A percentile compares a stretch with the other conserved stretches of the same genome.
Conservation (phyloP, 2,329 filamentous ascomycete genomes). For the Karstenula rhodostoma region DNA sequence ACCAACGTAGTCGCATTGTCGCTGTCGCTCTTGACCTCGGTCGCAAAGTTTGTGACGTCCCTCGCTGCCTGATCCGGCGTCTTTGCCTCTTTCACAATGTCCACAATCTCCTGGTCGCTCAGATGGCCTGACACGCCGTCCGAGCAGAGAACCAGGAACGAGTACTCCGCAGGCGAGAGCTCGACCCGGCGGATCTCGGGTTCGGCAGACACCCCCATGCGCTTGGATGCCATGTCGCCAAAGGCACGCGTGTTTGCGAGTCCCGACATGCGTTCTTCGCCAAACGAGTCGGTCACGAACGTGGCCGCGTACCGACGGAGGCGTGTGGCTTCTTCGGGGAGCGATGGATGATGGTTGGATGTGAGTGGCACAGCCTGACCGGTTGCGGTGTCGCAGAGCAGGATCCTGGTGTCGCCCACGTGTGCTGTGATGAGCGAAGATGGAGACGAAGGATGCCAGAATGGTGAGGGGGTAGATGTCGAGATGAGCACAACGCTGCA, state of each 20-base stretch:
- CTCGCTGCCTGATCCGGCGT: slow-evolving; percentile 87
- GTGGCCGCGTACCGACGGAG: slow-evolving; percentile 85
- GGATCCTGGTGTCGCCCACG: slow-evolving; percentile 89
- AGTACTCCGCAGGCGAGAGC: slow-evolving; percentile 82
- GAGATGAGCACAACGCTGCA: slow-evolving; percentile 90
- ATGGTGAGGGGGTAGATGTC: slow-evolving; percentile 88
- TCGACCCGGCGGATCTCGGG: slow-evolving; percentile 85
- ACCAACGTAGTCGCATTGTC: slow-evolving; percentile 72
- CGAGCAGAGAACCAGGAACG: slow-evolving; percentile 85
- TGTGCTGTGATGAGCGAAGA: slow-evolving; percentile 87
- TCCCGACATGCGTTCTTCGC: slow-evolving; percentile 92
- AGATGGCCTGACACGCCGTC: slow-evolving; percentile 90
- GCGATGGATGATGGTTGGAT: slow-evolving; percentile 90
- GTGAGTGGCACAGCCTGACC: slow-evolving; percentile 83
- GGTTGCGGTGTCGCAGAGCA: slow-evolving; percentile 86
- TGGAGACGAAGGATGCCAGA: slow-evolving; percentile 90
- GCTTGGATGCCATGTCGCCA: slow-evolving; percentile 90
- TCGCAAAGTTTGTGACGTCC: slow-evolving; percentile 84
- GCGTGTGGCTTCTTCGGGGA: slow-evolving; percentile 81
- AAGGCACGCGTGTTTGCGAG: slow-evolving; percentile 94
- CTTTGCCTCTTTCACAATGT: slow-evolving; percentile 90
- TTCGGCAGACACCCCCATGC: slow-evolving; percentile 92
- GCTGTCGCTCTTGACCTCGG: slow-evolving; percentile 74
- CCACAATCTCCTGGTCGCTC: slow-evolving; percentile 93
- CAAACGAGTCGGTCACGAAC: slow-evolving; percentile 95